Percentiles rank a stretch among this genome's conserved stretches.
Conservation (phyloP, 441 rosid genomes). For the Syzygium malaccense region DNA sequence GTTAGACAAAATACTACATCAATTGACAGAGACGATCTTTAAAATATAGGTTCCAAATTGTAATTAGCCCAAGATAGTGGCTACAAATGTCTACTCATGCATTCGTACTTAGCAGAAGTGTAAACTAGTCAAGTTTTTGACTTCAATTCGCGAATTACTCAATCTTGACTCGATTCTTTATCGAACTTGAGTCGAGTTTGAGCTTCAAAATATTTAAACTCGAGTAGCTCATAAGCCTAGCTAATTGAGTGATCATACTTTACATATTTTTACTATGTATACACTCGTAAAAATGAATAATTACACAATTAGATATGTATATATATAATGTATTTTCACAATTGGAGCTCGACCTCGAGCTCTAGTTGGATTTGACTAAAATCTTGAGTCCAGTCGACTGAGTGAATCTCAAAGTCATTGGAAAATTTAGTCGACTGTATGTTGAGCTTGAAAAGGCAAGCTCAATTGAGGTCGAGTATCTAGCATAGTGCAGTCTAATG, state of each 20-base stretch:
- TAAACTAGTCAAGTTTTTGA: background rate
- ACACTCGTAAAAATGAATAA: background rate
- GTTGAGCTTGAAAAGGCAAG: background rate
- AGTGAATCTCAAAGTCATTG: background rate
- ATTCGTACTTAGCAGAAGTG: background rate
- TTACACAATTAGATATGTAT: background rate
- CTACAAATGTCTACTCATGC: background rate
- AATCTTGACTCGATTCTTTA: background rate
- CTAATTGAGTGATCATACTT: background rate
- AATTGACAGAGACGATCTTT: background rate
- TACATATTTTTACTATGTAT: background rate
- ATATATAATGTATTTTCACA: background rate
- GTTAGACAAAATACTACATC: background rate
- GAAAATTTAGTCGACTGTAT: background rate
- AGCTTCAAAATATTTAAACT: background rate
- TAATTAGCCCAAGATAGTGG: background rate
- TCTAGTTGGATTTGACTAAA: background rate
- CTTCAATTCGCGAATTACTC: background rate
- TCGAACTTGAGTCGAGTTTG: background rate
- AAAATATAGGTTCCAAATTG: background rate
- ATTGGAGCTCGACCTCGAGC: background rate
- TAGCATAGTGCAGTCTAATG: background rate
- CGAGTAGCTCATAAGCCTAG: background rate
- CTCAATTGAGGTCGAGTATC: background rate
- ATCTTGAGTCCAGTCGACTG: background rate